phyloP scores from a whole-genome alignment of 2,329 filamentous ascomycete species.

The Epichloe uncinata region DNA sequence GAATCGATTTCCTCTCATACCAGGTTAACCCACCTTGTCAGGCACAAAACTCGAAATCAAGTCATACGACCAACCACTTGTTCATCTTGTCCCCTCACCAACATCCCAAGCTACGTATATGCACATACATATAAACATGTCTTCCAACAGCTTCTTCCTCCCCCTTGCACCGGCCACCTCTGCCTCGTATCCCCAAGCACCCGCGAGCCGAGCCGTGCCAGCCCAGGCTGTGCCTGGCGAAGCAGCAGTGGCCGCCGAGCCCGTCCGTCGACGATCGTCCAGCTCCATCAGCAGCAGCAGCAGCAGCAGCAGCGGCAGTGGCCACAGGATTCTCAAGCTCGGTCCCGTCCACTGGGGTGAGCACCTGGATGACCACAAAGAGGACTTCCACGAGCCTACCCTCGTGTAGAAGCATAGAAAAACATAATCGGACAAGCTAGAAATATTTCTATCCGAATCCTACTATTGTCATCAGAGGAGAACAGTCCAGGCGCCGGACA shows the following conservation, averaged over 20 bases:
- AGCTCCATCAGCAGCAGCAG: constrained; percentile 37
- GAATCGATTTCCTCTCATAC: background rate
- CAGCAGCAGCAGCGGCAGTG: constrained; percentile 29
- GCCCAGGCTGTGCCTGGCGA: constrained; percentile 9
- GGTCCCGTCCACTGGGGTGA: constrained; percentile 52
- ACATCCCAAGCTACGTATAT: no score
- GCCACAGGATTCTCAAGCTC: constrained; percentile 46
- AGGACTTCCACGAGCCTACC: constrained; percentile 38
- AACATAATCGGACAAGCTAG: constrained; percentile 21
- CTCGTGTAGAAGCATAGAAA: constrained; percentile 12
- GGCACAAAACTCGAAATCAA: background rate
- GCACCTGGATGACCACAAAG: constrained; percentile 42
- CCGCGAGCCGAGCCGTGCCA: constrained; percentile 14
- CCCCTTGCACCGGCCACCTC: constrained; percentile 46
- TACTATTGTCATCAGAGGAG: background rate
- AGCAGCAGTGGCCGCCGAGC: constrained; percentile 10
- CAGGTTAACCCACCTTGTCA: background rate
- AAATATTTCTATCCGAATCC: background rate
- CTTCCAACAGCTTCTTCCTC: constrained; percentile 29
- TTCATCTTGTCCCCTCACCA: background rate
- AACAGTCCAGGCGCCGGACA: background rate
- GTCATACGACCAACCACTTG: background rate
- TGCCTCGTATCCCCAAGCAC: constrained; percentile 37
- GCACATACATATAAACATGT: background rate
- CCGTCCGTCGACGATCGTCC: constrained; percentile 35